Percentiles rank a stretch among this genome's conserved stretches.
Conservation (phyloP, 1,284 basidiomycete species). For the Cystobasidium slooffiae region DNA sequence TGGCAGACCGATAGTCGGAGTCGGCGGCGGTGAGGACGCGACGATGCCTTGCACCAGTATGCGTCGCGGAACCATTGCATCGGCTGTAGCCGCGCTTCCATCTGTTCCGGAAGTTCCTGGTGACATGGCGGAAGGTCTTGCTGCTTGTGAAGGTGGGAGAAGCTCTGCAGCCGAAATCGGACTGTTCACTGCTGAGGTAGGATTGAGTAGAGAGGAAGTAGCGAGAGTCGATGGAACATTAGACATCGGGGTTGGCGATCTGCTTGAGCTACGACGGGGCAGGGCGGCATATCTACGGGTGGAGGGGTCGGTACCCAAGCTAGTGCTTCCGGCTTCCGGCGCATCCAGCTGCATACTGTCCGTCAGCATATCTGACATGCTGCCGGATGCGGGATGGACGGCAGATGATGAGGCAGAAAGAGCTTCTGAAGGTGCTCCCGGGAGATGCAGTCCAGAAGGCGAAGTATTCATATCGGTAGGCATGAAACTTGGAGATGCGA, state of each 20-base stretch:
- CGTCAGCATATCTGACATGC: too few species aligned
- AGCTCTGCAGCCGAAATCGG: not conserved
- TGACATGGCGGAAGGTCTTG: not conserved
- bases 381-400: not conserved
- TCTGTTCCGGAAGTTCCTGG: not conserved
- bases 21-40: conserved; percentile 8
- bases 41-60: conserved; percentile 41
- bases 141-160: not conserved
- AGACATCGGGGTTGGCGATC: conserved; percentile 1
- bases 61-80: conserved; percentile 21
- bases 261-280: conserved; percentile 20
- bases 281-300: conserved; percentile 4
- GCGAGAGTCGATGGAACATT: not conserved
- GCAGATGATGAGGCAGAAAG: too few species aligned
- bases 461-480: not conserved
- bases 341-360: not conserved
- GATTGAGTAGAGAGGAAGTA: not conserved
- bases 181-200: not conserved
- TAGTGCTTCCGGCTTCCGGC: not conserved
- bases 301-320: not conserved
- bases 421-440: too few species aligned
- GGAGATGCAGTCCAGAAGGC: not conserved
- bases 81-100: not conserved
- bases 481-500: not conserved
- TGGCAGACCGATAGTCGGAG: not conserved